These are phyloP conservation scores for Suhomyces xylopsoci DNA, from an alignment of 805 yeast genomes.

Conservation along the genomic window DNA sequence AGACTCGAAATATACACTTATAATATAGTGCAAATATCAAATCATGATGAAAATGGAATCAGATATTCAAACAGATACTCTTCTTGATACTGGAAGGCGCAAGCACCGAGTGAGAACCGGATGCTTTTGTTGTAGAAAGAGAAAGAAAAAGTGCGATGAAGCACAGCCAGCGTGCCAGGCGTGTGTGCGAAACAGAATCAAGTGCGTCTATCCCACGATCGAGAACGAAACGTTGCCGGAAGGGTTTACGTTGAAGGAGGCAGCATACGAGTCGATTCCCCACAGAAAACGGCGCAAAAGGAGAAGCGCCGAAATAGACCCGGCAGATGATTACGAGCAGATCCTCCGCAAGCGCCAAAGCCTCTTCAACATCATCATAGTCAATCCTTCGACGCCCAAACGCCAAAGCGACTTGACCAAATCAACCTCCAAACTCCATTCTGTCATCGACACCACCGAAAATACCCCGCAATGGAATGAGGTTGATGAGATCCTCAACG, in stretches of 20 bases:
- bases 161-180: slow-evolving; percentile 10
- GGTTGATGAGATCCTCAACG: neutral
- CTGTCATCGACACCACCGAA: neutral
- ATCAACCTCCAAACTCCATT: neutral
- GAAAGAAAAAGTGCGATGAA: slow-evolving; percentile 17
- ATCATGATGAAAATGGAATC: no score
- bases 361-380: slow-evolving; percentile 6
- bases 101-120: slow-evolving; percentile 10
- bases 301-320: neutral
- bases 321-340: neutral
- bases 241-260: slow-evolving; percentile 4
- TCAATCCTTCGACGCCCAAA: slow-evolving; percentile 3
- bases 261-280: slow-evolving; percentile 6
- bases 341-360: neutral
- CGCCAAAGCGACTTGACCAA: slow-evolving; percentile 1
- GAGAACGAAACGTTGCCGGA: slow-evolving; percentile 9
- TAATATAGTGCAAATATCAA: no score
- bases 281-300: neutral
- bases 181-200: slow-evolving; percentile 10
- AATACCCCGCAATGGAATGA: neutral
- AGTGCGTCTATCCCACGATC: slow-evolving; percentile 11
- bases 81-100: neutral
- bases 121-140: slow-evolving; percentile 13
- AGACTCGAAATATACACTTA: no score
- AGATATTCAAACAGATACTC: neutral